These are phyloP conservation scores for Musa troglodytarum DNA, from an alignment of 176 grass and related monocot species.

Conservation along the genomic window DNA sequence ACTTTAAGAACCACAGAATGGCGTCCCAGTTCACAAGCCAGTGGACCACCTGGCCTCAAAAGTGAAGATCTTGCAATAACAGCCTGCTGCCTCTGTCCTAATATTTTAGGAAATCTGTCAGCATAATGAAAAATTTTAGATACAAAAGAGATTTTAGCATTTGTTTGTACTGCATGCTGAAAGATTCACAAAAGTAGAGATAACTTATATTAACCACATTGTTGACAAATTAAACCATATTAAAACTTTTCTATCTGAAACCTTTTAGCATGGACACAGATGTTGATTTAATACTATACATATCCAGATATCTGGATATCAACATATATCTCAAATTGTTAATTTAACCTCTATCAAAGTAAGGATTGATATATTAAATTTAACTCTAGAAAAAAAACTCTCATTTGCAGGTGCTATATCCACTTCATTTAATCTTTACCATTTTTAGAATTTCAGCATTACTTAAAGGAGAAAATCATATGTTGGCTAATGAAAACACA, in stretches of 20 bases:
- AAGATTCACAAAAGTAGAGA: background rate
- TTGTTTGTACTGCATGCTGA: background rate
- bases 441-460: background rate
- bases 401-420: no score
- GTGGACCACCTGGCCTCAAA: constrained; percentile 54
- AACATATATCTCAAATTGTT: no score
- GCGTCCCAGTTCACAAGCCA: constrained; percentile 69
- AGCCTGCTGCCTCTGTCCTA: constrained; percentile 66
- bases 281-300: no score
- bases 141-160: constrained; percentile 3
- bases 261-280: no score
- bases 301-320: no score
- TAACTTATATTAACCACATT: background rate
- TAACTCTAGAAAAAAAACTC: no score
- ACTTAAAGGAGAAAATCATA: background rate
- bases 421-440: background rate
- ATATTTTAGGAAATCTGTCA: constrained; percentile 52
- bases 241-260: no score
- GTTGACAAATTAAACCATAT: background rate
- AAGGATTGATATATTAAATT: no score
- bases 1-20: constrained; percentile 76
- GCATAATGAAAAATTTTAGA: constrained; percentile 42
- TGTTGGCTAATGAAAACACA: no score
- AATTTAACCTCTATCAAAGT: no score
- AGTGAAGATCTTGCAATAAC: constrained; percentile 66